These are phyloP conservation scores for Tylopilus subfusipes DNA, from an alignment of 768 basidiomycete genomes.

Conservation along the genomic window DNA sequence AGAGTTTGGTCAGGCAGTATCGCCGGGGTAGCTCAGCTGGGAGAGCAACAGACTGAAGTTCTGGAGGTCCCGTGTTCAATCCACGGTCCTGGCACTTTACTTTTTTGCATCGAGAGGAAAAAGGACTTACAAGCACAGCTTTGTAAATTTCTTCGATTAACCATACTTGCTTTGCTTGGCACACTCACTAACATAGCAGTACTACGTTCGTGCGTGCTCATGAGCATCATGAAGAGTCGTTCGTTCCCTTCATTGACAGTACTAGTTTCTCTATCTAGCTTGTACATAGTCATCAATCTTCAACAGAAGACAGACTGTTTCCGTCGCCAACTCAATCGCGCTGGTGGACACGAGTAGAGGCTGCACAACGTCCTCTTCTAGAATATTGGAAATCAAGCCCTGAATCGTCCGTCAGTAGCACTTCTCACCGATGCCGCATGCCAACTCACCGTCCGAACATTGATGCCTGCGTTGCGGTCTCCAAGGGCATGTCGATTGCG, in stretches of 20 bases:
- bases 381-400: conserved; percentile 96
- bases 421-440: neutral
- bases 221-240: neutral
- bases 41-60: conserved; percentile 76
- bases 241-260: neutral
- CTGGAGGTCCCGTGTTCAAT: conserved; percentile 80
- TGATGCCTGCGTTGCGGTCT: conserved; percentile 94
- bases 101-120: too few relatives aligned
- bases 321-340: conserved; percentile 91
- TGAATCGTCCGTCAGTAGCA: conserved; percentile 30
- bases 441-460: conserved; percentile 83
- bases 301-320: conserved; percentile 93
- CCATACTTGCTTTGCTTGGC: neutral
- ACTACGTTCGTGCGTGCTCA: neutral
- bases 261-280: conserved; percentile 52
- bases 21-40: conserved; percentile 71
- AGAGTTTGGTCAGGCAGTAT: fast-evolving
- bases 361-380: conserved; percentile 97
- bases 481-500: conserved; percentile 96
- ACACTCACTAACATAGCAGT: too few relatives aligned
- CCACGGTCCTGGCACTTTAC: conserved; percentile 67
- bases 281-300: conserved; percentile 96
- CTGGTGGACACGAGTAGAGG: conserved; percentile 93
- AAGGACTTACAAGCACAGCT: too few relatives aligned
- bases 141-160: too few relatives aligned